Base-by-base conservation (phyloP, 2,329 filamentous ascomycete genomes). In the Plectosphaerella cucumerina region DNA sequence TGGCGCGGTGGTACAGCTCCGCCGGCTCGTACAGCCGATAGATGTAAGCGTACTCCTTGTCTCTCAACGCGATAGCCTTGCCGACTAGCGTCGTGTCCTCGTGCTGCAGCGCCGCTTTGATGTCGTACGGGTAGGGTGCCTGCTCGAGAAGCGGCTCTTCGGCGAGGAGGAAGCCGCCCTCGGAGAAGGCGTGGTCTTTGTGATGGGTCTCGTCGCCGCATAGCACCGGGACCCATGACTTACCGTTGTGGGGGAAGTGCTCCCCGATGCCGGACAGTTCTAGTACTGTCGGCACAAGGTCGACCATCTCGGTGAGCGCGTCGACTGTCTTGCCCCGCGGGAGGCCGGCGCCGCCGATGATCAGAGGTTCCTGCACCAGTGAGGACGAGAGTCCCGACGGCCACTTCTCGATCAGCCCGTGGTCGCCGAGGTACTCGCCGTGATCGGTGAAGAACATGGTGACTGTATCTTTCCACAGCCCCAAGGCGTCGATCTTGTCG, bases 371-470 rank as follows among this genome's bases (percentile, higher is more conserved):
- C 9, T 69, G 70, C 0, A 69, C 62, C 1, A 76, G 62, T 0
- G 64, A 62, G 20, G 74, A 68, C 0, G 66, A 71, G 0, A 74
- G 56, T 3, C 67, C 72, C 0, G 68, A 71, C 0, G 70, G 72
- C 71, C 73, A 75, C 49, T 76, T 76, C 57, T 76, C 72, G 22
- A 77, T 70, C 8, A 75, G 56, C 0, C 72, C 72, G 45, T 74
- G 64, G 47, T 76, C 73, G 11, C 73, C 73, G 0, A 76, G 64
- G 45, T 70, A 76, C 44, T 76, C 71, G 5, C 73, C 72, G 50
- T 72, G 72, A 41, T 73, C 70, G 0, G 70, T 72, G 50, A 70
- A 73, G 55, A 74, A 72, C 62, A 74, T 65, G 1, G 69, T 72
- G 0, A 74, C 62, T 0, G 70, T 73, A 10, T 65, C 57, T 3